Base-by-base conservation (phyloP, 2,329 filamentous ascomycete genomes). In the Beauveria asiatica region DNA sequence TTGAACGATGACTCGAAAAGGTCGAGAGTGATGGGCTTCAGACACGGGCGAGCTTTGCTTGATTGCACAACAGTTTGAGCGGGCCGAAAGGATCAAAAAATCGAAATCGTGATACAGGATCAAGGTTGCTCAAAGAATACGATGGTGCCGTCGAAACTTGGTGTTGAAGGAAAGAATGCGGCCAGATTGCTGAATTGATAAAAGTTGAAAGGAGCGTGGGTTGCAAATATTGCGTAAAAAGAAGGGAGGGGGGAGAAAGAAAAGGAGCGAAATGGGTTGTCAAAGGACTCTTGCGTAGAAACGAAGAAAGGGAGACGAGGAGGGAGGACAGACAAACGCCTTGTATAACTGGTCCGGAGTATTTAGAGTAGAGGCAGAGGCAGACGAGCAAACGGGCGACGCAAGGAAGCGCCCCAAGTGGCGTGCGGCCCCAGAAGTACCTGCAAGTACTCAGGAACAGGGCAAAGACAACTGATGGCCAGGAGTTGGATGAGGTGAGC, bases 21-120 rank as follows among this genome's bases (percentile, higher is more conserved):
- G 25, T 41, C 33, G 21, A 50, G 44, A 23, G 41, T 42, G n/a
- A 9, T 37, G 25, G 19, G 54, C 17, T 41, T 30, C 3, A 30
- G 21, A 30, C 37, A 45, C 48, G 23, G n/a, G n/a, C 16, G 17
- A 9, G 49, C 44, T 46, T 52, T 44, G 48, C 48, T 59, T 51
- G 57, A 59, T 59, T 52, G 57, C 57, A 59, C 57, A 59, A 45
- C 48, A 59, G 49, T 39, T 41, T 45, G 25, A 23, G 57, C 48
- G 57, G 57, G 49, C 57, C 57, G 57, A 59, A 44, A 52, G 17
- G 25, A 37, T 33, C 27, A 41, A 16, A 23, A 39, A 51, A 33
- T 25, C 17, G 23, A 27, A 45, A 9, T 59, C 49, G 57, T 59
- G 39, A 45, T 52, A 59, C 57, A 59, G 37, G 44, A 55, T 48